Percentiles rank a stretch among this genome's conserved stretches.
Evolutionary conservation across 73 alveolate species (phyloP).

Genomic region (Breviolum minutum): DNA sequence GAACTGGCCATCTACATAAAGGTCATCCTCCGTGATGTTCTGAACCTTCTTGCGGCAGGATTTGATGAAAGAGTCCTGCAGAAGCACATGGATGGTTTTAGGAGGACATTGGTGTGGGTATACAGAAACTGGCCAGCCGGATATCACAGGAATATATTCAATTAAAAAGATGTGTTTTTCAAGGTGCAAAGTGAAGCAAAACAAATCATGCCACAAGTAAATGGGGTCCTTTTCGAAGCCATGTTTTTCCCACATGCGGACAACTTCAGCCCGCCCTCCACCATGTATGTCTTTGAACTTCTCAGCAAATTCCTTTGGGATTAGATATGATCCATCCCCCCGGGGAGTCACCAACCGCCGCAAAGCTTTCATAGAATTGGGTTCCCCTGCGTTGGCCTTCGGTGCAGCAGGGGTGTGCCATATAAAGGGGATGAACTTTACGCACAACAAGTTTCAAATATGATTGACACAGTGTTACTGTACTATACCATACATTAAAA

Average conservation of each 20-base stretch:
- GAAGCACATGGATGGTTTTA: too few species aligned
- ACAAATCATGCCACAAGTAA: too few species aligned
- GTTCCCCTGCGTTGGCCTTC: neutral
- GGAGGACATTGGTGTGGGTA: too few species aligned
- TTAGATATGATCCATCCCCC: neutral
- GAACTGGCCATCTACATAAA: neutral
- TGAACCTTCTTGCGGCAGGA: neutral
- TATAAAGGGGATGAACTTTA: too few species aligned
- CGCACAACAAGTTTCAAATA: too few species aligned
- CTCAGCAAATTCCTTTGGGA: neutral
- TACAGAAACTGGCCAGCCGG: too few species aligned
- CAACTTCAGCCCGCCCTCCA: neutral
- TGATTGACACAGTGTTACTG: neutral
- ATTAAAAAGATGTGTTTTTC: too few species aligned
- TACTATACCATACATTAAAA: neutral
- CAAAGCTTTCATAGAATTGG: neutral
- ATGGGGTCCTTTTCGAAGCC: neutral
- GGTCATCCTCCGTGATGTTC: neutral
- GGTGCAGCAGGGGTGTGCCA: neutral
- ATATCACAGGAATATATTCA: too few species aligned
- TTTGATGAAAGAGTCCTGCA: neutral
- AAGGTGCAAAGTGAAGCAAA: too few species aligned
- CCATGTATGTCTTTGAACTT: neutral
- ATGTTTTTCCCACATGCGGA: neutral
- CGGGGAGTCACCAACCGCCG: neutral